Conservation (phyloP, 768 basidiomycete genomes). For the Boletus coccyginus region DNA sequence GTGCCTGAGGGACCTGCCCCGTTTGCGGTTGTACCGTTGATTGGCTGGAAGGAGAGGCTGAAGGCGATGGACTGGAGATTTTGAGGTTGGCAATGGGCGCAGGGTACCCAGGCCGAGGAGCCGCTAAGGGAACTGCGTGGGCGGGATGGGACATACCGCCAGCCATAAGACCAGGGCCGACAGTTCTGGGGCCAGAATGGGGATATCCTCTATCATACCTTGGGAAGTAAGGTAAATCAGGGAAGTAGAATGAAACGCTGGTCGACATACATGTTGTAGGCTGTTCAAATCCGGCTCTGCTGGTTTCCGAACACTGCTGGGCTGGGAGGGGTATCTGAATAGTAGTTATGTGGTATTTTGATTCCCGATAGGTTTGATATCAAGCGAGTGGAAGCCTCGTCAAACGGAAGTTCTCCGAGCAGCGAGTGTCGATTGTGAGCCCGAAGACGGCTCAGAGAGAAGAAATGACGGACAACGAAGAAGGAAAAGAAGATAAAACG, state of each 20-base stretch:
- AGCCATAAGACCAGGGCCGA: conserved; percentile 49
- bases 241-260: conserved; percentile 4
- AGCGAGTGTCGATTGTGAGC: conserved; percentile 16
- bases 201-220: conserved; percentile 63
- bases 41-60: conserved; percentile 33
- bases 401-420: conserved; percentile 16
- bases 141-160: conserved; percentile 31
- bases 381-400: conserved; percentile 32
- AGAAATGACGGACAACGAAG: background rate
- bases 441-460: conserved; percentile 4
- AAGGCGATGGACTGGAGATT: conserved; percentile 47
- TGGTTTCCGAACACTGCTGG: conserved; percentile 38
- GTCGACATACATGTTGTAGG: conserved; percentile 63
- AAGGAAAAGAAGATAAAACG: conserved; percentile 1
- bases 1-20: conserved; percentile 30
- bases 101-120: conserved; percentile 73
- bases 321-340: conserved; percentile 32
- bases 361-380: conserved; percentile 8
- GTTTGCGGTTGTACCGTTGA: conserved; percentile 23
- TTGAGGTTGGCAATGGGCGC: conserved; percentile 66
- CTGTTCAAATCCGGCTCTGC: conserved; percentile 52
- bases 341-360: conserved; percentile 1
- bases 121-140: conserved; percentile 49
- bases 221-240: conserved; percentile 6
- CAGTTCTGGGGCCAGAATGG: conserved; percentile 51